A percentile compares a stretch with the other conserved stretches of the same genome.
phyloP scores from a whole-genome alignment of 1,284 basidiomycete genomes.

The Ganoderma lucidum region DNA sequence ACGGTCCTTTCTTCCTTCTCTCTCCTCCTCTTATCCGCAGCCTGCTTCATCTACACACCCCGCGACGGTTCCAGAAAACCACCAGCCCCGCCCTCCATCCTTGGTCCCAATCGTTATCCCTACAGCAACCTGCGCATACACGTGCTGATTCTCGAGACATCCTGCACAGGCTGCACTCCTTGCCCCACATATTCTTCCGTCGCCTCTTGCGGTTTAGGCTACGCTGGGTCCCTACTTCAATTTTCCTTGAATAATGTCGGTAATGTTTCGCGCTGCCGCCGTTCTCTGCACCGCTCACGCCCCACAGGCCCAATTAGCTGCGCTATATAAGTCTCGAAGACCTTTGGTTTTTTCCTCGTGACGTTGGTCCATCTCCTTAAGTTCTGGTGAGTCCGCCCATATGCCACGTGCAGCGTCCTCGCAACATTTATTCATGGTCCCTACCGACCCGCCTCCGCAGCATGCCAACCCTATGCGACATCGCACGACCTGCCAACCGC shows the following conservation, averaged over 20 bases:
- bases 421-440: constrained; percentile 7
- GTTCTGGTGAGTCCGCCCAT: constrained; percentile 18
- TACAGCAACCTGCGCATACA: constrained; percentile 27
- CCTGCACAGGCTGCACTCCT: constrained; percentile 27
- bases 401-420: neutral
- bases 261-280: constrained; percentile 16
- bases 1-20: constrained; percentile 24
- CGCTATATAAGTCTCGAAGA: constrained; percentile 26
- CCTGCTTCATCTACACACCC: constrained; percentile 11
- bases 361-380: constrained; percentile 17
- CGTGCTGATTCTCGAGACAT: constrained; percentile 38
- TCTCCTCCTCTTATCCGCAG: constrained; percentile 7
- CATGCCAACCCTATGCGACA: constrained; percentile 32
- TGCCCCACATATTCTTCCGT: constrained; percentile 11
- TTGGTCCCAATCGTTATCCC: constrained; percentile 31
- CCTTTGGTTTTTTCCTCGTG: constrained; percentile 22
- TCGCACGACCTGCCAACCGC: constrained; percentile 27
- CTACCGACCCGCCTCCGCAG: constrained; percentile 15
- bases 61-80: constrained; percentile 11
- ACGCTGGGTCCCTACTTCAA: constrained; percentile 21
- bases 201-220: constrained; percentile 24
- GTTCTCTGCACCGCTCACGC: constrained; percentile 17
- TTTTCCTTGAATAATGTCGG: constrained; percentile 31
- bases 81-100: constrained; percentile 19
- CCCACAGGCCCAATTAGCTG: constrained; percentile 31